These are phyloP conservation scores for Chernovozyma aurita DNA, from an alignment of 1,139 yeast genomes.

Conservation along the genomic window DNA sequence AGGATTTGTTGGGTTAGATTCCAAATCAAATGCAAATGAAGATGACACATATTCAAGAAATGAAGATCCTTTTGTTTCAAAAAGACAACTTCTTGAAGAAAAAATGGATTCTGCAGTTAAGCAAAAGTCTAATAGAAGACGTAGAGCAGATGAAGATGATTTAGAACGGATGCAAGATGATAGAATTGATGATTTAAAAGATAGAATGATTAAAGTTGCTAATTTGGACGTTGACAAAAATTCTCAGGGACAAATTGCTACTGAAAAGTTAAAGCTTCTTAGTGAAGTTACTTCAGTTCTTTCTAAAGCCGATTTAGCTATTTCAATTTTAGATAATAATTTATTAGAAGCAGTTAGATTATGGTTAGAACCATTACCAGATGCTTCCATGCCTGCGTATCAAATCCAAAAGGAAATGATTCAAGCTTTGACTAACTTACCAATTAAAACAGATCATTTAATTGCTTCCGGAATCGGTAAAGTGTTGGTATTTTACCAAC, in stretches of 20 bases:
- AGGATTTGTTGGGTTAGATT: slow-evolving; percentile 12
- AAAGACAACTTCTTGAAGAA: slow-evolving; percentile 76
- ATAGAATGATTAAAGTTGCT: slow-evolving; percentile 92
- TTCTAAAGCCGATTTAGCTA: slow-evolving; percentile 81
- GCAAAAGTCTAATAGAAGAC: slow-evolving; percentile 53
- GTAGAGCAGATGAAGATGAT: slow-evolving; percentile 82
- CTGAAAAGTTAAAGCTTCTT: slow-evolving; percentile 77
- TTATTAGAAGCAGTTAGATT: slow-evolving; percentile 87
- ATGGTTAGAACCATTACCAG: slow-evolving; percentile 98
- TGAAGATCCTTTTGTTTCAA: slow-evolving; percentile 49
- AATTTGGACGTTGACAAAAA: slow-evolving; percentile 84
- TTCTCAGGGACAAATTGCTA: slow-evolving; percentile 72
- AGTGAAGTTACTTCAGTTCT: slow-evolving; percentile 74
- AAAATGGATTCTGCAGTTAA: slow-evolving; percentile 74
- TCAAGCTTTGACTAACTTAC: slow-evolving; percentile 66
- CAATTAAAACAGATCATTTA: slow-evolving; percentile 92
- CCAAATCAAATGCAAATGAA: slow-evolving; percentile 4
- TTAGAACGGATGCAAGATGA: slow-evolving; percentile 95
- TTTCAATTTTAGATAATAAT: slow-evolving; percentile 90
- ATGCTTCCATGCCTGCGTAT: slow-evolving; percentile 94
- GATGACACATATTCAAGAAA: slow-evolving; percentile 16
- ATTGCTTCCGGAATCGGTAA: slow-evolving; percentile 94
- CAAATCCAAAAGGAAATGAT: slow-evolving; percentile 91
- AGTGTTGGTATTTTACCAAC: slow-evolving; percentile 88
- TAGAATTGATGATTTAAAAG: slow-evolving; percentile 72